Evolutionary conservation across 768 basidiomycete genomes (phyloP), one percentile per base, ranked within the genome.

Genomic region (Chalciporus piperatus): DNA sequence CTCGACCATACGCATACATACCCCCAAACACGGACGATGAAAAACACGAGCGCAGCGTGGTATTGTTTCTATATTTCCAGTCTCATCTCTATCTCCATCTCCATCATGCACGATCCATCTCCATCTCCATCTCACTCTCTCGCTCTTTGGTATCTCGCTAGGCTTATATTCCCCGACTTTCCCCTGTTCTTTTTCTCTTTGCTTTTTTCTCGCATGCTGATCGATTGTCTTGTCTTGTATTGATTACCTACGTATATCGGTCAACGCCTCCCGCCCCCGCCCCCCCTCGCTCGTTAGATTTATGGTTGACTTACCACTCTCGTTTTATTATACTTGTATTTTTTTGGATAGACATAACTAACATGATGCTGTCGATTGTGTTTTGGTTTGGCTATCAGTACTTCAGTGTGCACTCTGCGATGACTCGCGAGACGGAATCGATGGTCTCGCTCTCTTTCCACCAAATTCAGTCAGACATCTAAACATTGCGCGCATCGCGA

Each of bases 201-300:
- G 6, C 50, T 44, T 40, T 51, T 63, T 27, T 14, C 35, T 37
- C 16, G 19, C 50, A 48, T 20, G 16, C 16, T 37, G 16, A 12
- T 44, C 40, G 41, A n/a, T n/a, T n/a, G n/a, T n/a, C n/a, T n/a
- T n/a, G n/a, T n/a, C 53, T 45, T 59, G 59, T 62, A 59, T 52
- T 43, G 39, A 27, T 53, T n/a, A n/a, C n/a, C n/a, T 43, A 52
- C 35, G 10, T 47, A 51, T 50, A 54, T 47, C 20, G 30, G 14
- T 42, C 19, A 25, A 25, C 35, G 6, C 20, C 47, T 47, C 50
- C n/a, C n/a, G n/a, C n/a, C n/a, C n/a, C n/a, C n/a, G n/a, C 28
- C 35, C 43, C 28, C 47, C 28, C 52, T 52, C 48, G n/a, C 40
- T 61, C 52, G 17, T 46, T 52, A 25, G 35, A 59, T 41, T 51